Evolutionary conservation across 2,329 filamentous ascomycete species (phyloP).

Genomic region (Beauveria bassiana): DNA sequence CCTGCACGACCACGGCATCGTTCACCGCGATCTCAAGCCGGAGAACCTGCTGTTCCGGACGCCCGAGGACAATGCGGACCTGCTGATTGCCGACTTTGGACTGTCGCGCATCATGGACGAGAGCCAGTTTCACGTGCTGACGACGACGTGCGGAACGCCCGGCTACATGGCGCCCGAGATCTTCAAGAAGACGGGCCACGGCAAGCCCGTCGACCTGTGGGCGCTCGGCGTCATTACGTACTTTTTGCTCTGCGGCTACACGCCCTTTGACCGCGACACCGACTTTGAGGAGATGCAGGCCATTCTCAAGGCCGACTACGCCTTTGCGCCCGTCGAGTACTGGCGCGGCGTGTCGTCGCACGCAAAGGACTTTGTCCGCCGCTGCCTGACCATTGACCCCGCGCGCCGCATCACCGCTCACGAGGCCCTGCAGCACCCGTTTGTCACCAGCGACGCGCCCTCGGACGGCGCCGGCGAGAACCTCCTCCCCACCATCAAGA

Average conservation of each 20-base stretch:
- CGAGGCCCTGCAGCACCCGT: constrained; percentile 60
- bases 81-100: constrained; percentile 95
- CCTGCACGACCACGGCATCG: constrained; percentile 96
- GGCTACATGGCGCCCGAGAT: constrained; percentile 99
- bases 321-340: constrained; percentile 89
- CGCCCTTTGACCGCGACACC: constrained; percentile 92
- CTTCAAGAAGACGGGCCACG: constrained; percentile 97
- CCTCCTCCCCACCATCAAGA: constrained; percentile 61
- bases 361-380: constrained; percentile 85
- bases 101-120: constrained; percentile 97
- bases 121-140: constrained; percentile 94
- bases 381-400: constrained; percentile 86
- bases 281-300: constrained; percentile 99
- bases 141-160: constrained; percentile 93
- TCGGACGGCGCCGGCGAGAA: constrained; percentile 48
- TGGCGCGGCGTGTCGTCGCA: constrained; percentile 86
- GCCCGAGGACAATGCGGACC: constrained; percentile 93
- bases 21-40: constrained; percentile 94
- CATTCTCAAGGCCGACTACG: constrained; percentile 93
- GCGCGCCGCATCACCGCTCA: constrained; percentile 84
- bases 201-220: constrained; percentile 97
- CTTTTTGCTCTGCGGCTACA: constrained; percentile 96
- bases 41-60: constrained; percentile 96
- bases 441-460: constrained; percentile 48
- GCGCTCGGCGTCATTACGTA: constrained; percentile 98